These are phyloP conservation scores for Populus hybrid DNA, from an alignment of 441 rosid genomes.

Conservation along the genomic window DNA sequence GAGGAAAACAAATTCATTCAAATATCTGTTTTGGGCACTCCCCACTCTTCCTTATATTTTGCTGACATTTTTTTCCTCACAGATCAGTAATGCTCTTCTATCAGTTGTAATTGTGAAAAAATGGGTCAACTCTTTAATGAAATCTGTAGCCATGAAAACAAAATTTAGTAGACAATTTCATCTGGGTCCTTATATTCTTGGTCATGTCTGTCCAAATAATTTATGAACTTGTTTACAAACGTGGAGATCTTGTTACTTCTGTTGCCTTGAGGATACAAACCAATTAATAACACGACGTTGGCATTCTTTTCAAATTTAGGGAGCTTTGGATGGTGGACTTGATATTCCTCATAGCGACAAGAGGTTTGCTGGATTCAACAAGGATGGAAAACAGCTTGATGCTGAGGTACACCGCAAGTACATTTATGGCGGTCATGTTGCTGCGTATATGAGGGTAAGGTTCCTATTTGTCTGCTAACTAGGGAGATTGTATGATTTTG, in stretches of 20 bases:
- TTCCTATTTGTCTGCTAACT: background rate
- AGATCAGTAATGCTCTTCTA: background rate
- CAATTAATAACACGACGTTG: background rate
- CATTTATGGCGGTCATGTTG: constrained; percentile 77
- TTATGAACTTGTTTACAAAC: background rate
- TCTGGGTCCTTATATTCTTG: background rate
- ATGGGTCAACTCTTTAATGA: background rate
- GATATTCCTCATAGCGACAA: constrained; percentile 91
- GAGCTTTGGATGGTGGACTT: constrained; percentile 85
- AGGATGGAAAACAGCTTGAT: constrained; percentile 73
- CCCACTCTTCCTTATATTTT: background rate
- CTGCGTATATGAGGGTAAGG: constrained; percentile 72
- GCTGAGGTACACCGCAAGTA: constrained; percentile 71
- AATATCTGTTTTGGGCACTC: background rate
- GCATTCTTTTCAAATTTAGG: constrained; percentile 33
- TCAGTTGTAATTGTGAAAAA: background rate
- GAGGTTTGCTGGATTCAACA: constrained; percentile 79
- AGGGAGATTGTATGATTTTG: background rate
- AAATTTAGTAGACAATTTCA: background rate
- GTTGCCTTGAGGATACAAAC: background rate
- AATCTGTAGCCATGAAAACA: background rate
- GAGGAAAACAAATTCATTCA: background rate
- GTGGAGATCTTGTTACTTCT: background rate
- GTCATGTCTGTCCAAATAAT: too few species aligned
- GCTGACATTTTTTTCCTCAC: background rate